Base-by-base conservation (phyloP, 768 basidiomycete genomes). In the Paxillus ammoniavirescens region DNA sequence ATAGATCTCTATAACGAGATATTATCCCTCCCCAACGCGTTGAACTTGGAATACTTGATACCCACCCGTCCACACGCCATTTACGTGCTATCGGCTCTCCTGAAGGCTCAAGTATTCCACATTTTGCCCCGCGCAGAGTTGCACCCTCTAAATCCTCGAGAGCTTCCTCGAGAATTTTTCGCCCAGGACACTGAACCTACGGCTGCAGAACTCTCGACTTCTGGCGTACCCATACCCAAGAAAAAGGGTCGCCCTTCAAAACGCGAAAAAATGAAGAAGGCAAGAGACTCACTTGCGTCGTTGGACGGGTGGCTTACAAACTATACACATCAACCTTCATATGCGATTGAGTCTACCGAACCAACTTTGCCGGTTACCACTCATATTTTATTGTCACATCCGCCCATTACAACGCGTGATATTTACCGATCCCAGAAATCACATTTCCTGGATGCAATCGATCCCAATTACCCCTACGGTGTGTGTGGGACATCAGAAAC, bases 81-180 rank as follows among this genome's bases (percentile, higher is more conserved):
- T 23, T 79, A 79, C 44, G 67, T 89, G 36, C 65, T 84, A 26
- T 74, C 76, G 10, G 62, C 62, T 13, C 72, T 93, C 38, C 53
- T 80, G 35, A 66, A 76, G 31, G 76, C 76, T 26, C 64, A 73
- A 13, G 75, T 74, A 1, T 90, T 93, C 63, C 73, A 84, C 52
- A 71, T 91, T 45, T 68, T 86, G 28, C 90, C 91, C 0, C 60
- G 61, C 36, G 78, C 82, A 12, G 70, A 75, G 4, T 58, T 79
- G 8, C 68, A 72, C 23, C 71, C 87, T 0, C 72, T 80, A 62
- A 83, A 80, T 61, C 89, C 89, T 4, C 77, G 83, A n/a, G 69
- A 70, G 23, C 72, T 92, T 6, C 90, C 90, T 15, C 79, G 88
- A 23, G 89, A 91, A 59, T 70, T 82, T n/a, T 81, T 82, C 50